Percentiles rank a stretch among this genome's conserved stretches.
Evolutionary conservation across 306 rosid species (phyloP).

Genomic region (Gleditsia sinensis): DNA sequence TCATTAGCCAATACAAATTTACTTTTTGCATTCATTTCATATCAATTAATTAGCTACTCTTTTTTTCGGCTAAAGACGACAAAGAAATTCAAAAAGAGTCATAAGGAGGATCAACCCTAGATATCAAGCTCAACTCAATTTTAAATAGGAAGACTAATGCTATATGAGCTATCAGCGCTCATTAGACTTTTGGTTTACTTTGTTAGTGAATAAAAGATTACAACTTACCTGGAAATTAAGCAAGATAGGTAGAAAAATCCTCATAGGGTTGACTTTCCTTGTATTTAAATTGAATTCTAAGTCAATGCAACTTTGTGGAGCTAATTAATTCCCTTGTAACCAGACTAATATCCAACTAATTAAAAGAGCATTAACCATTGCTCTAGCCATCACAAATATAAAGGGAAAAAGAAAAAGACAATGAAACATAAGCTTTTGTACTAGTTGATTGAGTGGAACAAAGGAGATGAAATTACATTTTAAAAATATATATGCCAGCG

Average conservation of each 20-base stretch:
- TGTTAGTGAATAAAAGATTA: not conserved
- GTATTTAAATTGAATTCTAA: not conserved
- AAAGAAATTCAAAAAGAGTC: too few species aligned
- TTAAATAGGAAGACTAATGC: too few species aligned
- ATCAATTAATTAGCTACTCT: too few species aligned
- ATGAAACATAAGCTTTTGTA: not conserved
- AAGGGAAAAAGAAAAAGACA: not conserved
- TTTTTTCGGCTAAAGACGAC: too few species aligned
- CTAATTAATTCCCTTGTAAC: not conserved
- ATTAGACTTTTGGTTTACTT: too few species aligned
- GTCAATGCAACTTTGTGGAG: not conserved
- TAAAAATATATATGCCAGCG: not conserved
- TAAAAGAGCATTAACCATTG: not conserved
- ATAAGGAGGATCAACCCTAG: not conserved
- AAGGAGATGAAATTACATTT: not conserved
- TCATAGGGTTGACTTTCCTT: not conserved
- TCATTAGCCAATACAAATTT: too few species aligned
- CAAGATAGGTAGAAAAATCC: not conserved
- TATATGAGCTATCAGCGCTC: too few species aligned
- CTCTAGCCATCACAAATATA: not conserved
- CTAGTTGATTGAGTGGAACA: slow-evolving; percentile 21
- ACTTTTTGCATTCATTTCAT: not conserved
- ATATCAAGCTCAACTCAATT: not conserved
- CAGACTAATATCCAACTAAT: not conserved
- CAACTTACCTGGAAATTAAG: not conserved